Conservation (phyloP, 805 yeast genomes). For the Metschnikowia hibisci region DNA sequence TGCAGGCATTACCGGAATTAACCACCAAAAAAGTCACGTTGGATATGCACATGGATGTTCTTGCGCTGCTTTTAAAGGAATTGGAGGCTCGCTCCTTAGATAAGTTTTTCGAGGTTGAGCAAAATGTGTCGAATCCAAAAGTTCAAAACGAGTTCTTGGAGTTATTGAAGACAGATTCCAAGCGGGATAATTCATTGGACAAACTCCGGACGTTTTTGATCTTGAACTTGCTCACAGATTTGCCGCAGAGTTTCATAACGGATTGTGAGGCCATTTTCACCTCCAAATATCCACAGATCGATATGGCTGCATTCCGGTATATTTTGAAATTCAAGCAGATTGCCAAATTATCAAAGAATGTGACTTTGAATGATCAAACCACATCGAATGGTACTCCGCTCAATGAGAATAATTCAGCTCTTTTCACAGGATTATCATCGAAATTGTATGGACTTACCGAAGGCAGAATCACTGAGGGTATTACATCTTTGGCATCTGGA, state of each 20-base stretch:
- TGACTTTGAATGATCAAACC: conserved; percentile 20
- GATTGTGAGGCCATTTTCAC: conserved; percentile 62
- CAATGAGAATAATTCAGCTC: conserved; percentile 46
- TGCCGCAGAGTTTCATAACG: conserved; percentile 28
- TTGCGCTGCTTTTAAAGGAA: conserved; percentile 77
- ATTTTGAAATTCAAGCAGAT: conserved; percentile 79
- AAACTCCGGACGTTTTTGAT: conserved; percentile 87
- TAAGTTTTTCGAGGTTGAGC: conserved; percentile 91
- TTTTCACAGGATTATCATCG: conserved; percentile 70
- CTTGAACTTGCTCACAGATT: conserved; percentile 53
- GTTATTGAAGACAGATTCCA: conserved; percentile 47
- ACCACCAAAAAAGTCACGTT: conserved; percentile 83
- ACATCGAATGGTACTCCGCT: conserved; percentile 26
- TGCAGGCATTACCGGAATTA: conserved; percentile 86
- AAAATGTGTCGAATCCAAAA: conserved; percentile 62
- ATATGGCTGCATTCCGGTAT: conserved; percentile 63
- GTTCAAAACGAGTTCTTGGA: conserved; percentile 57
- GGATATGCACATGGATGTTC: conserved; percentile 95
- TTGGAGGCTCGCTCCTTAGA: conserved; percentile 85
- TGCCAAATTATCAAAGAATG: conserved; percentile 43
- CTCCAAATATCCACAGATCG: conserved; percentile 46
- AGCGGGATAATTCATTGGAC: conserved; percentile 64
- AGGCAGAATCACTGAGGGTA: conserved; percentile 81
- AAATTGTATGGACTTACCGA: conserved; percentile 78
- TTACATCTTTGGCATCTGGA: conserved; percentile 84